Evolutionary conservation across 192 early-diverging fungal species (phyloP).

Genomic region (Rhizophagus prolifer): DNA sequence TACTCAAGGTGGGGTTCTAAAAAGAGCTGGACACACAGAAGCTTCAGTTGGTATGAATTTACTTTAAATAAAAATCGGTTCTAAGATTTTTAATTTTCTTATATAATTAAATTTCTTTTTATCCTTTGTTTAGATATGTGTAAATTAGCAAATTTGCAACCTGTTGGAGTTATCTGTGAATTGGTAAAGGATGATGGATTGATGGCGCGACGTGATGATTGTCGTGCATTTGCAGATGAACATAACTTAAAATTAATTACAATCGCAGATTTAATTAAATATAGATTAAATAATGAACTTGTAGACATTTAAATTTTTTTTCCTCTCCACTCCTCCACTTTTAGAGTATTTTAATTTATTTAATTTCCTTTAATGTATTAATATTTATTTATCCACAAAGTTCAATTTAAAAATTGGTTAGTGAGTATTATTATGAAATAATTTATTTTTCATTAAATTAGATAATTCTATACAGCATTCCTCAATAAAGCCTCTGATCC

Average conservation of each 20-base stretch:
- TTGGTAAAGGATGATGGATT: constrained; percentile 87
- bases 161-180: constrained; percentile 92
- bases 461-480: not conserved
- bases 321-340: too few species aligned
- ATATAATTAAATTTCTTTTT: not conserved
- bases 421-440: not conserved
- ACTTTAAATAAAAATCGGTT: not conserved
- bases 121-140: constrained; percentile 71
- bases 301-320: constrained; percentile 26
- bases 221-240: constrained; percentile 78
- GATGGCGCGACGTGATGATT: constrained; percentile 95
- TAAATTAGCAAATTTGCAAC: constrained; percentile 74
- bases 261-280: constrained; percentile 82
- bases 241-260: constrained; percentile 85
- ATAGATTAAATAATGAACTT: constrained; percentile 56
- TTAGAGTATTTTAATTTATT: not conserved
- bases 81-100: not conserved
- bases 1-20: constrained; percentile 75
- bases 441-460: not conserved
- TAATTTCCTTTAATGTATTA: not conserved
- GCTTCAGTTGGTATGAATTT: constrained; percentile 61
- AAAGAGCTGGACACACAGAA: constrained; percentile 94
- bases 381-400: not conserved
- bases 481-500: not conserved
- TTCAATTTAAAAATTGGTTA: not conserved